phyloP scores from a whole-genome alignment of 1,139 yeast species.

The Debaryomyces psychrophilus region DNA sequence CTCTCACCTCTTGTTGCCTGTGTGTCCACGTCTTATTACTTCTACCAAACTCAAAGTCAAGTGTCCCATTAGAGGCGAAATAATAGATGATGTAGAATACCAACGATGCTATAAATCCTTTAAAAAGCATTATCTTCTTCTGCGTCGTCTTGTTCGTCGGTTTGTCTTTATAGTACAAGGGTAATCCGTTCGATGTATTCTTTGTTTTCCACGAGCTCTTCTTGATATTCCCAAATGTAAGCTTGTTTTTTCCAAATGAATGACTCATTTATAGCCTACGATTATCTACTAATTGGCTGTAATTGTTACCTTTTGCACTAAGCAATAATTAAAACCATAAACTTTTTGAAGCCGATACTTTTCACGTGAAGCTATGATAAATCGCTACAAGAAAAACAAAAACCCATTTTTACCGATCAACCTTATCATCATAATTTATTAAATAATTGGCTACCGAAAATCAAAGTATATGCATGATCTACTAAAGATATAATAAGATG shows the following conservation, averaged over 20 bases:
- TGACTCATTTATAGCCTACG: constrained; percentile 5
- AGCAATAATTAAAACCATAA: not conserved
- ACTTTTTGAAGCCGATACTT: not conserved
- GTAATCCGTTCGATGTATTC: constrained; percentile 20
- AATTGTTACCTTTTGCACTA: not conserved
- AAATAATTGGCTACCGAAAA: not conserved
- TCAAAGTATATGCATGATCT: not conserved
- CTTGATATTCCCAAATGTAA: constrained; percentile 9
- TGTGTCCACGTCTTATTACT: constrained; percentile 34
- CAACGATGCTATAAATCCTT: constrained; percentile 43
- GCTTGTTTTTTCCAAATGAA: constrained; percentile 7
- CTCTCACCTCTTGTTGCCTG: constrained; percentile 58
- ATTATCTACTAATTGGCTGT: not conserved
- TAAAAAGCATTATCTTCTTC: constrained; percentile 41
- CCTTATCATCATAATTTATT: not conserved
- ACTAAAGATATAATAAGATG: not conserved
- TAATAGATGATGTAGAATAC: constrained; percentile 43
- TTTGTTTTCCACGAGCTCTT: constrained; percentile 16
- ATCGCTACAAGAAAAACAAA: not conserved
- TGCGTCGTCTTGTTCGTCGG: constrained; percentile 20
- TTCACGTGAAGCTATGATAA: not conserved
- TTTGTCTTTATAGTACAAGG: constrained; percentile 37
- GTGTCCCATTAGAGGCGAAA: constrained; percentile 11
- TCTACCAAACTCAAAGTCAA: not conserved
- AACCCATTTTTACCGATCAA: constrained; percentile 1